Percentiles rank a stretch among this genome's conserved stretches.
These are phyloP conservation scores for Abrus pulchellus DNA, from an alignment of 306 rosid genomes.

Conservation along the genomic window DNA sequence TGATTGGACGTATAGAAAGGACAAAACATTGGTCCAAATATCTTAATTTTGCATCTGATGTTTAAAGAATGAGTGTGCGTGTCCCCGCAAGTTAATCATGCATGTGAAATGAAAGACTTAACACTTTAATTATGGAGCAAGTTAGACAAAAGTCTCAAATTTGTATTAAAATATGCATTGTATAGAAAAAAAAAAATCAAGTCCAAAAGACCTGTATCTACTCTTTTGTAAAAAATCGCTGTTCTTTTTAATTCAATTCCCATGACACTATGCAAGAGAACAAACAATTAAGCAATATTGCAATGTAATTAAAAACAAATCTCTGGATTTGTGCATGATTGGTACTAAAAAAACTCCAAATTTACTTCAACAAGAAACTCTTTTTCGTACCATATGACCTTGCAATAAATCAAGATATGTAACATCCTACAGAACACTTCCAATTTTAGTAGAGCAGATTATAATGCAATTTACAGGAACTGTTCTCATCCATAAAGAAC, in stretches of 20 bases:
- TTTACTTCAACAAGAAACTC: not conserved
- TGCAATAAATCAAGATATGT: not conserved
- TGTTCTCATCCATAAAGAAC: not conserved
- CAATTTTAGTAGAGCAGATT: not conserved
- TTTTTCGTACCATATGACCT: not conserved
- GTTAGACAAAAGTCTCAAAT: not conserved
- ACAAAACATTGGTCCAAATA: not conserved
- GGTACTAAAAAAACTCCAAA: not conserved
- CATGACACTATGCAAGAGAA: not conserved
- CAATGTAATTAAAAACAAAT: conserved; percentile 13
- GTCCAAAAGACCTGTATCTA: not conserved
- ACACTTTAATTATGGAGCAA: conserved; percentile 8
- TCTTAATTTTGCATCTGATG: not conserved
- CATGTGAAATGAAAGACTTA: not conserved
- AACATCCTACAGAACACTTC: not conserved
- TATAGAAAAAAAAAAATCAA: not conserved
- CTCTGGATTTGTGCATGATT: not conserved
- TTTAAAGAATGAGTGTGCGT: not conserved
- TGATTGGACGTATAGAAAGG: not conserved
- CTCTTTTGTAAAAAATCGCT: not conserved
- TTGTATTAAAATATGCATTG: not conserved
- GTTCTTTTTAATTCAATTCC: not conserved
- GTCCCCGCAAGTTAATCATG: not conserved
- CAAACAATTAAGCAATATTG: not conserved
- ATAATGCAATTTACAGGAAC: not conserved